Percentiles rank a stretch among this genome's conserved stretches.
These are phyloP conservation scores for Piloderma croceum DNA, from an alignment of 768 basidiomycete species.

Conservation along the genomic window DNA sequence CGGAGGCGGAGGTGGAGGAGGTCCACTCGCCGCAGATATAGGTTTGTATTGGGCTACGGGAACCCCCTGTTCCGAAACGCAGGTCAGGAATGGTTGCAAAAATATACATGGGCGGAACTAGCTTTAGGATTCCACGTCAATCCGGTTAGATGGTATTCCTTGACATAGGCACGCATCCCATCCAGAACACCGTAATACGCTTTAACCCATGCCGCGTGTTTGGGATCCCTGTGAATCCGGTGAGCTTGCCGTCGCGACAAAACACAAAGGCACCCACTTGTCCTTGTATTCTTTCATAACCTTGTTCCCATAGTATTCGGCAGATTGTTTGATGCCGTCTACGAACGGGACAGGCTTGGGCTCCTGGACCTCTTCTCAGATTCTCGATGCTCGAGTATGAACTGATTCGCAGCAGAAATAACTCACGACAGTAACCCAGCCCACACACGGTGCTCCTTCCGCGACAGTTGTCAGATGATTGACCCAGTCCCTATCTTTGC, in stretches of 20 bases:
- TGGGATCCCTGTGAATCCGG: conserved; percentile 68
- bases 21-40: conserved; percentile 28
- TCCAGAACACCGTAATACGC: conserved; percentile 67
- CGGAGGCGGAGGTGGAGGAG: conserved; percentile 51
- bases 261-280: conserved; percentile 51
- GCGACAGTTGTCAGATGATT: conserved; percentile 76
- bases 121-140: conserved; percentile 86
- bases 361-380: conserved; percentile 32
- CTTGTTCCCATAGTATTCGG: conserved; percentile 83
- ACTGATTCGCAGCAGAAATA: too few relatives aligned
- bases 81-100: conserved; percentile 4
- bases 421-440: conserved; percentile 84
- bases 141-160: conserved; percentile 82
- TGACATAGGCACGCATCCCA: conserved; percentile 73
- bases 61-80: conserved; percentile 40
- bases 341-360: conserved; percentile 78
- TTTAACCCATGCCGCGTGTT: conserved; percentile 86
- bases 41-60: conserved; percentile 49
- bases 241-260: too few relatives aligned
- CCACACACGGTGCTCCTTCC: conserved; percentile 75
- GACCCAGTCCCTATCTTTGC: conserved; percentile 77
- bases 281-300: conserved; percentile 92
- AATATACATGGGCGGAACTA: conserved; percentile 11
- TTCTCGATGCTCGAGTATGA: neutral
- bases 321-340: conserved; percentile 79